Conservation (phyloP, 2,329 filamentous ascomycete genomes). For the Pseudopyricularia javanii region DNA sequence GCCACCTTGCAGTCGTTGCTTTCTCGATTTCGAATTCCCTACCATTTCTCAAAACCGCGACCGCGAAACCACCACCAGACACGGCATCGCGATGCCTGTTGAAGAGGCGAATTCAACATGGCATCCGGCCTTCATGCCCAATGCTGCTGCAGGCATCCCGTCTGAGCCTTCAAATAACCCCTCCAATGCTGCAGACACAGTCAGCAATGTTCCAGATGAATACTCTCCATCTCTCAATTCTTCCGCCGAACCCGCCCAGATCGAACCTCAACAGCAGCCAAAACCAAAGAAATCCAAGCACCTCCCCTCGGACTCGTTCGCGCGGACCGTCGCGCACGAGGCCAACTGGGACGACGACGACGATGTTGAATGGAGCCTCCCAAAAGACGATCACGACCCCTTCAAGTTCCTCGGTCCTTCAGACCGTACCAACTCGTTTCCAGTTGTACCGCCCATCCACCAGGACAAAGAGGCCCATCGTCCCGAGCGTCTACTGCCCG, state of each 20-base stretch:
- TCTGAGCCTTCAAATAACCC: neutral
- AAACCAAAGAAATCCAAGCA: constrained; percentile 28
- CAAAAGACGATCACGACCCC: constrained; percentile 39
- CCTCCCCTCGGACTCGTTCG: constrained; percentile 49
- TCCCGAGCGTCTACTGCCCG: constrained; percentile 26
- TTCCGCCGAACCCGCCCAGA: neutral
- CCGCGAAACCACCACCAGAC: neutral
- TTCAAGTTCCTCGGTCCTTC: constrained; percentile 47
- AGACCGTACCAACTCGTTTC: constrained; percentile 52
- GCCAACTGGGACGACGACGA: constrained; percentile 44
- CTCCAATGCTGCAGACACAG: neutral
- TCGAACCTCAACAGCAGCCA: neutral
- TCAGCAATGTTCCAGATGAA: neutral
- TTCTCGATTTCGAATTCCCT: neutral
- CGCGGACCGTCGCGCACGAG: constrained; percentile 51
- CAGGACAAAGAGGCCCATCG: constrained; percentile 9
- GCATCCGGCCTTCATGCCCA: constrained; percentile 40
- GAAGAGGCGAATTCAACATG: constrained; percentile 30
- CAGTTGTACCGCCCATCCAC: constrained; percentile 35
- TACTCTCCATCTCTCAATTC: neutral
- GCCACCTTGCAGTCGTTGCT: neutral
- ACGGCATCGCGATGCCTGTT: constrained; percentile 23
- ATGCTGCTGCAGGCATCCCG: constrained; percentile 16
- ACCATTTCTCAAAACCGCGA: neutral
- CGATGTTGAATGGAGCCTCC: constrained; percentile 43